Evolutionary conservation across 495 filamentous ascomycete genomes (phyloP).

Genomic region (Pyronema omphalodes): DNA sequence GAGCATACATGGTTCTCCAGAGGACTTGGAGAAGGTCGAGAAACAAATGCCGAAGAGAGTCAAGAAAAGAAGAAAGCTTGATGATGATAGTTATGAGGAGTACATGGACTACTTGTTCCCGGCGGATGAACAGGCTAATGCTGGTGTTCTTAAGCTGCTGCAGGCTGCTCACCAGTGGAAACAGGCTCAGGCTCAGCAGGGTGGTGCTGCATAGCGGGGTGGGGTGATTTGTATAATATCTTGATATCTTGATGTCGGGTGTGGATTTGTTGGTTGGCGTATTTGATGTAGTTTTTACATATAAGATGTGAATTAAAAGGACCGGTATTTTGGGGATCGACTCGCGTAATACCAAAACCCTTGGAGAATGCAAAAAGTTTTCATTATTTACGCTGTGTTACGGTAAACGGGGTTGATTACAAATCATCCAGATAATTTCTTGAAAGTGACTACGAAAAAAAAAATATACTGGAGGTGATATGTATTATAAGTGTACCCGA

Average conservation of each 20-base stretch:
- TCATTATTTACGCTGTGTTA: no score
- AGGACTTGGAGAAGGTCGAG: slow-evolving; percentile 69
- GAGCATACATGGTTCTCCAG: slow-evolving; percentile 53
- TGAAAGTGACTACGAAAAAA: no score
- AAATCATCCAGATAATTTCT: no score
- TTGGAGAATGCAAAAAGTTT: no score
- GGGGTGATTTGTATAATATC: background rate
- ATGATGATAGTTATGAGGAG: slow-evolving; percentile 92
- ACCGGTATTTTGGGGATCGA: no score
- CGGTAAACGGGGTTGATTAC: no score
- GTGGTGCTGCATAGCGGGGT: background rate
- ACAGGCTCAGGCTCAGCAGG: slow-evolving; percentile 31
- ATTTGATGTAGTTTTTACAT: no score
- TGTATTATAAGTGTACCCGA: no score
- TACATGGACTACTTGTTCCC: slow-evolving; percentile 97
- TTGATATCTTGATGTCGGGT: background rate
- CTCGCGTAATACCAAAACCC: no score
- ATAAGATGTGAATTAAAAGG: no score
- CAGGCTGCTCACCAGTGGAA: slow-evolving; percentile 84
- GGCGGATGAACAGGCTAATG: slow-evolving; percentile 76
- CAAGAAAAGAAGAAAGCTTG: slow-evolving; percentile 86
- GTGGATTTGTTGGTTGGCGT: no score
- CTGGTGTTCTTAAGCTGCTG: slow-evolving; percentile 65
- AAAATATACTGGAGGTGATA: no score
- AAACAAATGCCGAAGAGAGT: slow-evolving; percentile 83